These are phyloP conservation scores for Byssochlamys sp. DNA, from an alignment of 2,329 filamentous ascomycete genomes.

Conservation along the genomic window DNA sequence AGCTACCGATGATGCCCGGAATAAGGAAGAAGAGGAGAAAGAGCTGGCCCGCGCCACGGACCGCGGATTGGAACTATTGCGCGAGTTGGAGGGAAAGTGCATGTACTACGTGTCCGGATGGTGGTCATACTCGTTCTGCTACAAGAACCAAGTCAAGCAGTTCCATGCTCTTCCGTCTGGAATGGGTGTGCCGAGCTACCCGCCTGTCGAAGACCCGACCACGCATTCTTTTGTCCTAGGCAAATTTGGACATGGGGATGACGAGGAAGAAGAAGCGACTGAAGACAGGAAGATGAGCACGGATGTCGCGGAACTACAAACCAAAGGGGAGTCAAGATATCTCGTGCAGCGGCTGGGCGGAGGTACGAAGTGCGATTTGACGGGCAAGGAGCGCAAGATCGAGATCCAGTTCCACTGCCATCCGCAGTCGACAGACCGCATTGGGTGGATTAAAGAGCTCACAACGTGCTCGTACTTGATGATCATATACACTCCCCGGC, in stretches of 20 bases:
- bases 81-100: conserved; percentile 66
- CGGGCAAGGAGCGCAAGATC: conserved; percentile 67
- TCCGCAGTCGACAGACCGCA: conserved; percentile 63
- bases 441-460: conserved; percentile 87
- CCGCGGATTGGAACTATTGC: conserved; percentile 70
- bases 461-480: conserved; percentile 87
- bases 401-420: conserved; percentile 75
- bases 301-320: conserved; percentile 57
- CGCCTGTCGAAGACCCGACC: conserved; percentile 66
- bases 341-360: conserved; percentile 71
- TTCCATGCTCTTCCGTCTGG: conserved; percentile 73
- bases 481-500: conserved; percentile 78
- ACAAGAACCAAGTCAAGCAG: conserved; percentile 75
- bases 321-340: conserved; percentile 75
- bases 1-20: conserved; percentile 45
- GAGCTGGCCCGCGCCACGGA: conserved; percentile 68
- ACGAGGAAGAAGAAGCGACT: conserved; percentile 19
- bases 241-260: conserved; percentile 37
- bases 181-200: conserved; percentile 56
- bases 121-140: conserved; percentile 96
- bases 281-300: conserved; percentile 23
- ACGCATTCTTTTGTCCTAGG: conserved; percentile 72
- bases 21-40: conserved; percentile 62
- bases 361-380: conserved; percentile 78
- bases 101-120: conserved; percentile 78